These are phyloP conservation scores for Penicillium aurantiogriseum DNA, from an alignment of 2,329 filamentous ascomycete genomes.

Conservation along the genomic window DNA sequence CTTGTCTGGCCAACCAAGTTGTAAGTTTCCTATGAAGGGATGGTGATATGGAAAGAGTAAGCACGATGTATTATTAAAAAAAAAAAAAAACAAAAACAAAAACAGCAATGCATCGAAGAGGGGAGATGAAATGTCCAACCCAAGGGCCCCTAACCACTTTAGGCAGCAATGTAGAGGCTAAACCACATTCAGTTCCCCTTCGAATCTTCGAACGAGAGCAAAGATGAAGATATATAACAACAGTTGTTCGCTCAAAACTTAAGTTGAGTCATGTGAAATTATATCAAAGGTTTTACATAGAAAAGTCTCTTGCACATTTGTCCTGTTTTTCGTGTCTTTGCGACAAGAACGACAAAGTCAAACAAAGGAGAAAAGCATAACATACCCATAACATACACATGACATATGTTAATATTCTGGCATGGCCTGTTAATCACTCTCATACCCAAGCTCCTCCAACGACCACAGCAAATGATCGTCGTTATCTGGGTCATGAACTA, in stretches of 20 bases:
- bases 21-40: background rate
- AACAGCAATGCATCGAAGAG: no score
- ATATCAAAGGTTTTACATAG: background rate
- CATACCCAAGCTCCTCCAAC: background rate
- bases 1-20: background rate
- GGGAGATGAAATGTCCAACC: background rate
- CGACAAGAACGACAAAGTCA: background rate
- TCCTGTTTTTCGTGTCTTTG: background rate
- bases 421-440: background rate
- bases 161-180: background rate
- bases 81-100: background rate
- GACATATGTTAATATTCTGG: background rate
- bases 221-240: background rate
- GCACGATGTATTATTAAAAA: background rate
- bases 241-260: no score
- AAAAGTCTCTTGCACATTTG: no score
- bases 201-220: no score
- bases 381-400: no score
- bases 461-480: conserved; percentile 4
- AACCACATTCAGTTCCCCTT: background rate
- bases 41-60: background rate
- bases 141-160: background rate
- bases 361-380: no score
- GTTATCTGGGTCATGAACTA: conserved; percentile 7
- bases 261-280: no score